Percentiles rank a stretch among this genome's conserved stretches.
These are phyloP conservation scores for Ramalina peruviana DNA, from an alignment of 495 filamentous ascomycete species.

Conservation along the genomic window DNA sequence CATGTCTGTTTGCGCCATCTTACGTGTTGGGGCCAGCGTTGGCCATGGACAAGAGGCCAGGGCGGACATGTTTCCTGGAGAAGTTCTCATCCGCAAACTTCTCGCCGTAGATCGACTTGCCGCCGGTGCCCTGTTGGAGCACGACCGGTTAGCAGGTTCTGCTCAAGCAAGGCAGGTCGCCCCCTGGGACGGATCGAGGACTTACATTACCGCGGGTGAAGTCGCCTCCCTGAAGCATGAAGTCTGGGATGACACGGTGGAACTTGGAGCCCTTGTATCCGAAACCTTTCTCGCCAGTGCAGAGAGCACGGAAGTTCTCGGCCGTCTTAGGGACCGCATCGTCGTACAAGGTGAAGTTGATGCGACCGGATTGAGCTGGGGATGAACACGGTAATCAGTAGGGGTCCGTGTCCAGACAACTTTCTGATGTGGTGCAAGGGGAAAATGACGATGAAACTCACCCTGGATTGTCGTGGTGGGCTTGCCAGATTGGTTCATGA, in stretches of 20 bases:
- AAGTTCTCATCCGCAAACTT: constrained; percentile 99
- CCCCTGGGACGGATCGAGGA: neutral
- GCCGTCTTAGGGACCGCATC: constrained; percentile 82
- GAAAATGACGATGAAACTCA: constrained; percentile 30
- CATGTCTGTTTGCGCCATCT: constrained; percentile 15
- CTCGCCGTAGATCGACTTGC: constrained; percentile 90
- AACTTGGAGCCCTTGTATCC: constrained; percentile 85
- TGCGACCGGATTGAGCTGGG: constrained; percentile 59
- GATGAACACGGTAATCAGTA: constrained; percentile 13
- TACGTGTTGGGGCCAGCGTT: constrained; percentile 85
- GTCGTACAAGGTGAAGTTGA: constrained; percentile 86
- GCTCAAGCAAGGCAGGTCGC: too few relatives aligned
- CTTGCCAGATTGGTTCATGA: constrained; percentile 40
- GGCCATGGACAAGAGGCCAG: constrained; percentile 91
- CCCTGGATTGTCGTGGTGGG: constrained; percentile 42
- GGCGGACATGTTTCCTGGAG: constrained; percentile 62
- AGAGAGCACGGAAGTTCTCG: constrained; percentile 91
- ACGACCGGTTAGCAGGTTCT: neutral
- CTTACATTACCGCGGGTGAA: constrained; percentile 86
- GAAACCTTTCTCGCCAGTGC: constrained; percentile 78
- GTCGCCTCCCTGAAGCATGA: constrained; percentile 99
- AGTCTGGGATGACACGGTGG: constrained; percentile 94
- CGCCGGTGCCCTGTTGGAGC: constrained; percentile 56
- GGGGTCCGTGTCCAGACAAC: constrained; percentile 11
- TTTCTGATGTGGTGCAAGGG: constrained; percentile 7